Evolutionary conservation across 768 basidiomycete species (phyloP).

Genomic region (Collybia sordida): DNA sequence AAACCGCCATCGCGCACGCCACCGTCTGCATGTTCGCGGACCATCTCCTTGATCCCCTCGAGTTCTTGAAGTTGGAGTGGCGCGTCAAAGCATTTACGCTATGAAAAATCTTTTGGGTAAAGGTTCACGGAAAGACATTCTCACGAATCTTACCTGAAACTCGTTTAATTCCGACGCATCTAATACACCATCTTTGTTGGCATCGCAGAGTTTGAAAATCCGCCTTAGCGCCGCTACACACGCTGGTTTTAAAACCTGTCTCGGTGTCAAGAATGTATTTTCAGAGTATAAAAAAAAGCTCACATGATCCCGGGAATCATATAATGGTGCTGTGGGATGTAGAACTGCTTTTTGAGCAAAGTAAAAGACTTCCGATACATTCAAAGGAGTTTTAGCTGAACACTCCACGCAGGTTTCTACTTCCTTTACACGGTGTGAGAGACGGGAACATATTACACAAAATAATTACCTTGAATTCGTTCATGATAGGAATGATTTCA

Average conservation of each 20-base stretch:
- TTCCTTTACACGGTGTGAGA: slow-evolving; percentile 56
- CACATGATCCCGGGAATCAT: slow-evolving; percentile 95
- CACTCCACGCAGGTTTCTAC: slow-evolving; percentile 98
- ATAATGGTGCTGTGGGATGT: slow-evolving; percentile 94
- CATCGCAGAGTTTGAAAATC: slow-evolving; percentile 96
- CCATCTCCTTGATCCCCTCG: slow-evolving; percentile 94
- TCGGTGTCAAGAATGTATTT: slow-evolving; percentile 9
- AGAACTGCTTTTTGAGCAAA: slow-evolving; percentile 98
- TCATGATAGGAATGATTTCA: slow-evolving; percentile 96
- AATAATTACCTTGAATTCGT: slow-evolving; percentile 86
- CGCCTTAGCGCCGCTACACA: slow-evolving; percentile 85
- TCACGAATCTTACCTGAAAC: slow-evolving; percentile 74
- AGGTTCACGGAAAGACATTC: neutral
- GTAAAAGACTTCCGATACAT: slow-evolving; percentile 97
- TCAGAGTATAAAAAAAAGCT: slow-evolving; percentile 22
- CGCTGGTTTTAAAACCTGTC: slow-evolving; percentile 86
- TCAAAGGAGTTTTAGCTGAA: slow-evolving; percentile 87
- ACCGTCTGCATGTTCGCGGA: slow-evolving; percentile 73
- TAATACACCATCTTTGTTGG: slow-evolving; percentile 90
- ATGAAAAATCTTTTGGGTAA: slow-evolving; percentile 9
- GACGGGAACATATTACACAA: slow-evolving; percentile 2
- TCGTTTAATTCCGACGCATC: slow-evolving; percentile 92
- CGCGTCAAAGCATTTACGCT: slow-evolving; percentile 95
- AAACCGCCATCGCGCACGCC: slow-evolving; percentile 79
- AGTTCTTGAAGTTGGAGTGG: slow-evolving; percentile 91